These are phyloP conservation scores for Populus deltoides DNA, from an alignment of 345 rosid genomes.

Conservation along the genomic window DNA sequence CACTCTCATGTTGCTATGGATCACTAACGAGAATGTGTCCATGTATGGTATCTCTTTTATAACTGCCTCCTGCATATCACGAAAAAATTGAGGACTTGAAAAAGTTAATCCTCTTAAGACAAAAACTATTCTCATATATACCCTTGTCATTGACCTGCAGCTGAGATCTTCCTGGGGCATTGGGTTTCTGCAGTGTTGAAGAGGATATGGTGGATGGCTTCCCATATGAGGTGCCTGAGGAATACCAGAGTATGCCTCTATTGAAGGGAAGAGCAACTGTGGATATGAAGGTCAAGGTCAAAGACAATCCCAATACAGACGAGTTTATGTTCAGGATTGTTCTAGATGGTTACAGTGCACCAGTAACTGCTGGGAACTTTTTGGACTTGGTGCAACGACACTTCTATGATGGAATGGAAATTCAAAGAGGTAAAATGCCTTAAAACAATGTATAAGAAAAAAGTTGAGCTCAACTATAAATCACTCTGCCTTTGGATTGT, in stretches of 20 bases:
- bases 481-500: not conserved
- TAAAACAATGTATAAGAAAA: not conserved
- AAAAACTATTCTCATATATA: constrained; percentile 58
- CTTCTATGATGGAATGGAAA: constrained; percentile 98
- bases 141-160: constrained; percentile 96
- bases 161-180: constrained; percentile 99
- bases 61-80: constrained; percentile 11
- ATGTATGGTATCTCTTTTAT: not conserved
- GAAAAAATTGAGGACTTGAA: constrained; percentile 21
- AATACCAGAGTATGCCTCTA: constrained; percentile 75
- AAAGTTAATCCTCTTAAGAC: constrained; percentile 37
- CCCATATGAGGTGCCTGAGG: constrained; percentile 89
- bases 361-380: constrained; percentile 92
- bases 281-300: constrained; percentile 97
- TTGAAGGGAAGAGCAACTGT: constrained; percentile 93
- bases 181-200: constrained; percentile 99
- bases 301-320: constrained; percentile 87
- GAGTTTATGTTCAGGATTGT: constrained; percentile 86
- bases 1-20: not conserved
- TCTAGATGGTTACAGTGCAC: constrained; percentile 94
- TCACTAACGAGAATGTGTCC: not conserved
- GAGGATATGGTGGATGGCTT: constrained; percentile 99
- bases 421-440: constrained; percentile 73
- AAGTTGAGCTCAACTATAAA: not conserved
- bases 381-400: constrained; percentile 84